Conservation (phyloP, 768 basidiomycete genomes). For the Boletus rubropictus region DNA sequence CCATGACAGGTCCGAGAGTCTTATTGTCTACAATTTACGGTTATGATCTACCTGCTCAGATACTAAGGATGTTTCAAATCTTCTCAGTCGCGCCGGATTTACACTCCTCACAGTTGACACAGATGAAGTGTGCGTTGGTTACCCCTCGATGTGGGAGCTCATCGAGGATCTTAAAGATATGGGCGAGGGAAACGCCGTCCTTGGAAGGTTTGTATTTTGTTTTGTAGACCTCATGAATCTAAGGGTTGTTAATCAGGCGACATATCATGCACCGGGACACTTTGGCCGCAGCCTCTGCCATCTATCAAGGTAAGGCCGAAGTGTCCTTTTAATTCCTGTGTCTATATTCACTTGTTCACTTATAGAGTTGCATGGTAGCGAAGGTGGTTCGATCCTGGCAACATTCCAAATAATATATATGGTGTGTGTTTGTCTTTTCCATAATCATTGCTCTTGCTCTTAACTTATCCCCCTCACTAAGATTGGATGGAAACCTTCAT, state of each 20-base stretch:
- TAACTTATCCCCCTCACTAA: slow-evolving; percentile 22
- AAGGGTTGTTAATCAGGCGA: slow-evolving; percentile 39
- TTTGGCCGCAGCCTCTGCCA: slow-evolving; percentile 82
- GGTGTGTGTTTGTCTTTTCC: slow-evolving; percentile 39
- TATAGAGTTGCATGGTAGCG: slow-evolving; percentile 76
- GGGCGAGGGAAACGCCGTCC: slow-evolving; percentile 92
- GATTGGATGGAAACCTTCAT: slow-evolving; percentile 83
- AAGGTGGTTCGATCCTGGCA: slow-evolving; percentile 82
- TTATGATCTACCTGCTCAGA: slow-evolving; percentile 42
- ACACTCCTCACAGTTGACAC: slow-evolving; percentile 90
- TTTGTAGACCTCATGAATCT: background rate
- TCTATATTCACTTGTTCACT: background rate
- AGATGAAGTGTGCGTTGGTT: slow-evolving; percentile 86
- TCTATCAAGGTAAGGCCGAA: slow-evolving; percentile 70
- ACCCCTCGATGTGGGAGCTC: slow-evolving; percentile 95
- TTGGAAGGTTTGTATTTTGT: slow-evolving; percentile 56
- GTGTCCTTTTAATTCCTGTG: background rate
- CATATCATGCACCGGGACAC: slow-evolving; percentile 77
- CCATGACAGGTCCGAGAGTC: slow-evolving; percentile 79
- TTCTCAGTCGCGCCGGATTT: slow-evolving; percentile 90
- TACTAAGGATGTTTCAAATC: slow-evolving; percentile 87
- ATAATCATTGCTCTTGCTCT: background rate
- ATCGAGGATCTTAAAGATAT: slow-evolving; percentile 91
- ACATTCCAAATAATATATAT: slow-evolving; percentile 96
- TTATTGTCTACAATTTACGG: background rate